Percentiles rank a stretch among this genome's conserved stretches.
phyloP scores from a whole-genome alignment of 2,329 filamentous ascomycete genomes.

The Westerdykella sp. region DNA sequence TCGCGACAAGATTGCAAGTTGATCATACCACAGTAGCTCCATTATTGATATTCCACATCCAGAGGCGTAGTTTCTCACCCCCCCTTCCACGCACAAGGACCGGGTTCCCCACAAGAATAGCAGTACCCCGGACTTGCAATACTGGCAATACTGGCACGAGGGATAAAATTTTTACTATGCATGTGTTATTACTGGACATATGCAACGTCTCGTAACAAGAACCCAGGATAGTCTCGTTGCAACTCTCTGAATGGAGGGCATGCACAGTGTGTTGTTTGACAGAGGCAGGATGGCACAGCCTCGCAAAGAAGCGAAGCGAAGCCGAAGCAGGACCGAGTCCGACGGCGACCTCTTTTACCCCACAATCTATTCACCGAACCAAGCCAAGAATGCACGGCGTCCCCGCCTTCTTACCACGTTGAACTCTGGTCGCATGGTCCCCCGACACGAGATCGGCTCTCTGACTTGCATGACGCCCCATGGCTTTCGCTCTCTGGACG shows the following conservation, averaged over 20 bases:
- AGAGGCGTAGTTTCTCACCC: neutral
- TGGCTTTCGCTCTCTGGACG: constrained; percentile 12
- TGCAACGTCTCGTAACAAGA: constrained; percentile 16
- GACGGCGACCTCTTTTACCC: constrained; percentile 33
- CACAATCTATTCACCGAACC: constrained; percentile 35
- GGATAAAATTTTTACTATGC: constrained; percentile 16
- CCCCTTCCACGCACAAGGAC: neutral
- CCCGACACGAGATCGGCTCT: constrained; percentile 10
- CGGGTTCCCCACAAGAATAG: neutral
- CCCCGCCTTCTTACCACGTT: constrained; percentile 35
- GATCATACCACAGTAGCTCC: neutral
- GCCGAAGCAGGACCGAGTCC: constrained; percentile 19
- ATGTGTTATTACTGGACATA: constrained; percentile 8
- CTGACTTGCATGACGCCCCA: constrained; percentile 34
- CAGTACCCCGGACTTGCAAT: neutral
- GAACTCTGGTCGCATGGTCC: constrained; percentile 18
- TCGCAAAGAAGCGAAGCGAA: constrained; percentile 18
- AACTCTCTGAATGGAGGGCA: constrained; percentile 4
- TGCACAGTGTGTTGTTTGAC: constrained; percentile 11
- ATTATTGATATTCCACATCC: neutral
- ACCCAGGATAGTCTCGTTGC: constrained; percentile 5
- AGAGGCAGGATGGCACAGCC: constrained; percentile 22
- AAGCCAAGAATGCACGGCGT: constrained; percentile 14
- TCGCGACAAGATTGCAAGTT: neutral
- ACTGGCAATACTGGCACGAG: constrained; percentile 12